phyloP scores from a whole-genome alignment of 2,329 filamentous ascomycete species.

The Fusarium sp. region DNA sequence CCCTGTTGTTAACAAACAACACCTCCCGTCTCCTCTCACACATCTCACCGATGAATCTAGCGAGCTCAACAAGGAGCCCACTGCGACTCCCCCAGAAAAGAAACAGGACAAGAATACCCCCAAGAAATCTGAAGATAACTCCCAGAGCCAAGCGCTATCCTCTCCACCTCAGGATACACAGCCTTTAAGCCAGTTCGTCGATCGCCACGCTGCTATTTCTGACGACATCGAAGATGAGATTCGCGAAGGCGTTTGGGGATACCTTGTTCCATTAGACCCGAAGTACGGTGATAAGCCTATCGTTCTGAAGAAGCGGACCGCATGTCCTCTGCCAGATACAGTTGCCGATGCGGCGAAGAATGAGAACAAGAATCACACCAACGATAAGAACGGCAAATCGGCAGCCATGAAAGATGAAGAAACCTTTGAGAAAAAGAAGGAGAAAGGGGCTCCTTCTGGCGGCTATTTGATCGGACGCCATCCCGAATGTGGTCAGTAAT shows the following conservation, averaged over 20 bases:
- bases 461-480: constrained; percentile 95
- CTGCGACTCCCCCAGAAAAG: constrained; percentile 75
- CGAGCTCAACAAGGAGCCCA: constrained; percentile 73
- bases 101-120: constrained; percentile 66
- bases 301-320: constrained; percentile 78
- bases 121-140: constrained; percentile 62
- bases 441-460: constrained; percentile 72
- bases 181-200: constrained; percentile 77
- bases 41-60: constrained; percentile 69
- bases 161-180: constrained; percentile 73
- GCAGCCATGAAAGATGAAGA: constrained; percentile 66
- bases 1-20: constrained; percentile 71
- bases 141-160: constrained; percentile 60
- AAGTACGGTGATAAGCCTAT: constrained; percentile 73
- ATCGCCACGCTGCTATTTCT: constrained; percentile 76
- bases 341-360: constrained; percentile 53
- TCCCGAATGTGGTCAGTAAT: constrained; percentile 84
- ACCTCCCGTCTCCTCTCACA: constrained; percentile 85
- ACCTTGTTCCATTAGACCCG: constrained; percentile 83
- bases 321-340: constrained; percentile 71
- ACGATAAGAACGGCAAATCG: constrained; percentile 58
- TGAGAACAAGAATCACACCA: constrained; percentile 55
- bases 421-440: constrained; percentile 71
- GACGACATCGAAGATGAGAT: constrained; percentile 88
- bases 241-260: constrained; percentile 93